Conservation (phyloP, 2,329 filamentous ascomycete genomes). For the Aureobasidium vineae region DNA sequence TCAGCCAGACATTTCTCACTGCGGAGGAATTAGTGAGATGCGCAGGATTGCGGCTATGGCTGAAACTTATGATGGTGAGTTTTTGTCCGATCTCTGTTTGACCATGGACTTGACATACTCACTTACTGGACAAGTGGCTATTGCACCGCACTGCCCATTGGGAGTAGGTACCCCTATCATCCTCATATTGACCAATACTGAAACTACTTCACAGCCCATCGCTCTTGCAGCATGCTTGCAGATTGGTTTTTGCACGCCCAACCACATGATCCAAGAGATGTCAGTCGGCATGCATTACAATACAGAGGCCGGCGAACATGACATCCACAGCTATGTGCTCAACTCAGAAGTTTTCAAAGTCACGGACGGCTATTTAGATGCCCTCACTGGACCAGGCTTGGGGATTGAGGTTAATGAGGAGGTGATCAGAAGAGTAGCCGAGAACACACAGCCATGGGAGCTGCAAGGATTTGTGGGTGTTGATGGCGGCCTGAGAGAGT, state of each 20-base stretch:
- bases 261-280: slow-evolving; percentile 76
- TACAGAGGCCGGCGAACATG: slow-evolving; percentile 56
- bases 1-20: slow-evolving; percentile 69
- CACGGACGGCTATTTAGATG: slow-evolving; percentile 32
- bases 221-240: slow-evolving; percentile 69
- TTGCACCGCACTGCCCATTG: slow-evolving; percentile 70
- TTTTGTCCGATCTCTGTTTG: background rate
- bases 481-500: slow-evolving; percentile 64
- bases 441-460: slow-evolving; percentile 61
- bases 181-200: background rate
- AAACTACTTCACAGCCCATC: slow-evolving; percentile 49
- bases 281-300: slow-evolving; percentile 78
- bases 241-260: slow-evolving; percentile 59
- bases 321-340: slow-evolving; percentile 47
- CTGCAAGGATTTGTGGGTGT: slow-evolving; percentile 65
- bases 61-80: slow-evolving; percentile 30
- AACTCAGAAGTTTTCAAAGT: slow-evolving; percentile 33
- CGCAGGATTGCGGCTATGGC: slow-evolving; percentile 65
- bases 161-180: slow-evolving; percentile 40
- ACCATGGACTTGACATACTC: background rate
- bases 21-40: slow-evolving; percentile 70
- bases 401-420: slow-evolving; percentile 57
- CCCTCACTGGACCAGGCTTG: slow-evolving; percentile 31
- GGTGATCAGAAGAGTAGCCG: slow-evolving; percentile 57
- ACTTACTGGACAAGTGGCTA: slow-evolving; percentile 41